Evolutionary conservation across 2,329 filamentous ascomycete genomes (phyloP).

Genomic region (Escovopsis sp.): DNA sequence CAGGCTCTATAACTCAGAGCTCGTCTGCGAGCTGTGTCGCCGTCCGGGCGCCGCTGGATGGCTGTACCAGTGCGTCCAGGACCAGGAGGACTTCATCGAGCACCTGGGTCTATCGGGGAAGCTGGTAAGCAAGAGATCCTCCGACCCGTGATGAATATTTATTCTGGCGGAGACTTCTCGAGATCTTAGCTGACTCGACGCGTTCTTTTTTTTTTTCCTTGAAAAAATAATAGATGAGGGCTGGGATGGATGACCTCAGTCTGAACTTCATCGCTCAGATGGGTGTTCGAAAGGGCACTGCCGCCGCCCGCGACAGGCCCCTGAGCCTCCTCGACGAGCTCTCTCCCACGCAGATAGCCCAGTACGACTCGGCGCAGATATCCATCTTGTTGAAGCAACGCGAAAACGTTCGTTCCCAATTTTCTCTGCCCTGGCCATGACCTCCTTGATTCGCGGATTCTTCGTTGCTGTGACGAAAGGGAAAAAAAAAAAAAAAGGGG

Average conservation of each 20-base stretch:
- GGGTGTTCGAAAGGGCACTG: constrained; percentile 22
- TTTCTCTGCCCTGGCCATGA: too few species aligned
- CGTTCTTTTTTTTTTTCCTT: too few species aligned
- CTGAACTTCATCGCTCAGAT: constrained; percentile 17
- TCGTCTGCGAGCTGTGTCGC: constrained; percentile 44
- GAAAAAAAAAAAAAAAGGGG: too few species aligned
- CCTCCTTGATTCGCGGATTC: constrained; percentile 1
- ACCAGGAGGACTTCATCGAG: constrained; percentile 32
- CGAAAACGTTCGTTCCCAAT: constrained; percentile 25
- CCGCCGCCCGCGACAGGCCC: constrained; percentile 26
- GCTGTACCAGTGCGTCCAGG: constrained; percentile 60
- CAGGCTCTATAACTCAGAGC: constrained; percentile 40
- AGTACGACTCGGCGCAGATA: constrained; percentile 34
- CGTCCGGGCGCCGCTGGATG: constrained; percentile 46
- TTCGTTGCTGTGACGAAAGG: background rate
- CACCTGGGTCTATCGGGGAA: constrained; percentile 13
- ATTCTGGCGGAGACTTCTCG: too few species aligned
- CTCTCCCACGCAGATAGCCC: constrained; percentile 23
- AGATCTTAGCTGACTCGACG: background rate
- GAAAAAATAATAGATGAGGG: constrained; percentile 10
- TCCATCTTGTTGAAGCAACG: constrained; percentile 34
- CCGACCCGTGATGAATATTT: background rate
- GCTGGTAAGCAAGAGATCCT: constrained; percentile 2
- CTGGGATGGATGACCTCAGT: constrained; percentile 22
- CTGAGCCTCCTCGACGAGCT: constrained; percentile 32